Evolutionary conservation across 192 early-diverging fungal species (phyloP).

Genomic region (Phycomyces nitens): DNA sequence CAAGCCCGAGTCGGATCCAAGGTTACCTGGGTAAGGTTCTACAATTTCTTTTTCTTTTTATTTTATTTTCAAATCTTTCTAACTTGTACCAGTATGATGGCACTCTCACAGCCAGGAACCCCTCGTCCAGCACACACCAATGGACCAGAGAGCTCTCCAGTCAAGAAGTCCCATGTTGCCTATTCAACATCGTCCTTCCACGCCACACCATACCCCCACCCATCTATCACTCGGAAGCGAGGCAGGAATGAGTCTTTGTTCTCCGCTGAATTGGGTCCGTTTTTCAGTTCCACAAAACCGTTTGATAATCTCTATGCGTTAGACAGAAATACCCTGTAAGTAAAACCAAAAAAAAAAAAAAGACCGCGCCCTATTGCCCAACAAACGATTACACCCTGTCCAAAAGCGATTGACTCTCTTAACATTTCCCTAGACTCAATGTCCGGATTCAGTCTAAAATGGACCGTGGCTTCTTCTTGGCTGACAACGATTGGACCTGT

Average conservation of each 20-base stretch:
- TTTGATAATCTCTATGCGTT: slow-evolving; percentile 59
- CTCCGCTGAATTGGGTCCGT: slow-evolving; percentile 55
- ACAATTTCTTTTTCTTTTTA: neutral
- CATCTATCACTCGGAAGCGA: slow-evolving; percentile 30
- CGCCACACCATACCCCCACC: slow-evolving; percentile 21
- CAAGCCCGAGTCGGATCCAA: slow-evolving; percentile 22
- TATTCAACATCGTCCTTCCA: slow-evolving; percentile 7
- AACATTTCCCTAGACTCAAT: slow-evolving; percentile 9
- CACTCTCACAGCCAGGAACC: slow-evolving; percentile 24
- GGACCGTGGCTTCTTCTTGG: slow-evolving; percentile 90
- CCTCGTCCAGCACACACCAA: slow-evolving; percentile 17
- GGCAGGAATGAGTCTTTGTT: slow-evolving; percentile 39
- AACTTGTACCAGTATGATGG: slow-evolving; percentile 28
- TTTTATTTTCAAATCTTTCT: neutral
- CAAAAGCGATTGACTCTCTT: neutral
- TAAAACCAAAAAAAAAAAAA: neutral
- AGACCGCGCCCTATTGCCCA: neutral
- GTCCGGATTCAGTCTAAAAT: slow-evolving; percentile 69
- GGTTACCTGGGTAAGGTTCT: slow-evolving; percentile 23
- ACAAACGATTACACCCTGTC: neutral
- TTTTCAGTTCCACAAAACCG: slow-evolving; percentile 68
- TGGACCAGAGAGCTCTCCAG: slow-evolving; percentile 7
- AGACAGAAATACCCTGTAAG: slow-evolving; percentile 52
- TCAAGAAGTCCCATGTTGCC: slow-evolving; percentile 6
- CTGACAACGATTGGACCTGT: slow-evolving; percentile 88